These are phyloP conservation scores for Oryza punctata DNA, from an alignment of 176 grass and related monocot genomes.

Conservation along the genomic window DNA sequence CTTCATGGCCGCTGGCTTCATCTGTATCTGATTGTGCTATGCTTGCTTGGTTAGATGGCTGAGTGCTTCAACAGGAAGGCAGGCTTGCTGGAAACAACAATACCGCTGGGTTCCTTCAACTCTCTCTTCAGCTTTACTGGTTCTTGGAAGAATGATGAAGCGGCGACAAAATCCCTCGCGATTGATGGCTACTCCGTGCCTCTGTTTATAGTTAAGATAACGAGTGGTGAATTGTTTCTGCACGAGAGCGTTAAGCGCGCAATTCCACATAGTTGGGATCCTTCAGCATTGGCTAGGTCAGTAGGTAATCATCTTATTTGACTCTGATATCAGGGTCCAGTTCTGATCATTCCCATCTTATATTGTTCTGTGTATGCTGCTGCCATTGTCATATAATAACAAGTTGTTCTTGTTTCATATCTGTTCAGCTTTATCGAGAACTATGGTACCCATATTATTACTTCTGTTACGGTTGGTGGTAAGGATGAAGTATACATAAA, in stretches of 20 bases:
- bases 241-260: conserved; percentile 60
- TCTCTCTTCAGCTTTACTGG: conserved; percentile 94
- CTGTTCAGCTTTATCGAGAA: conserved; percentile 91
- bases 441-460: conserved; percentile 93
- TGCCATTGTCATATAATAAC: conserved; percentile 19
- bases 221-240: conserved; percentile 50
- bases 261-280: conserved; percentile 86
- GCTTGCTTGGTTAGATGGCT: conserved; percentile 73
- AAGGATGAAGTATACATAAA: conserved; percentile 99
- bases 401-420: conserved; percentile 35
- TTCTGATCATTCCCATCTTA: conserved; percentile 19
- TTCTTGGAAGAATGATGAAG: conserved; percentile 74
- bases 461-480: conserved; percentile 88
- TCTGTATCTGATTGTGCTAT: conserved; percentile 26
- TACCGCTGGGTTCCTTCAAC: conserved; percentile 92
- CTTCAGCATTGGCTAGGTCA: conserved; percentile 97
- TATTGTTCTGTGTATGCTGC: conserved; percentile 22
- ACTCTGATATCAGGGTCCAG: conserved; percentile 59
- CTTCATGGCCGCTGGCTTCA: not conserved
- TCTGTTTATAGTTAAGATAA: conserved; percentile 64
- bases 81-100: conserved; percentile 52
- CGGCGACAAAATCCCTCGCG: conserved; percentile 81
- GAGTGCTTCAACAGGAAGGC: conserved; percentile 92
- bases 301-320: conserved; percentile 97
- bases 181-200: conserved; percentile 70